phyloP scores from a whole-genome alignment of 1,284 basidiomycete species.

The Tremellales sp. region DNA sequence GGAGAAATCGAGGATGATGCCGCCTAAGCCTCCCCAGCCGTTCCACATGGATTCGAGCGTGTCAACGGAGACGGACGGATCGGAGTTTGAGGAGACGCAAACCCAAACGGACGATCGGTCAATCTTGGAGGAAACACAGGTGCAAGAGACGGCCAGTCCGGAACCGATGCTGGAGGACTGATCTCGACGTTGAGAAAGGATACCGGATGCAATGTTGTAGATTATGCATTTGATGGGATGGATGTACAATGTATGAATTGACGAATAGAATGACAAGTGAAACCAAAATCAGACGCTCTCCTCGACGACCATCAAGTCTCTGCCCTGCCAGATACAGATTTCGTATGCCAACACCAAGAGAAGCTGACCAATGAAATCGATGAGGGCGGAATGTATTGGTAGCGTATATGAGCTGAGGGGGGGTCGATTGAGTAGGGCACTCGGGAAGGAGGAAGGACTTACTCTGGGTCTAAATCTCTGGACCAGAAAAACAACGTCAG shows the following conservation, averaged over 20 bases:
- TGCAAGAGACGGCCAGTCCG: conserved; percentile 19
- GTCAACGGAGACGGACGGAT: conserved; percentile 17
- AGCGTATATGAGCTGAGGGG: conserved; percentile 68
- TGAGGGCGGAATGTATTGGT: conserved; percentile 81
- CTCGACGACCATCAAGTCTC: no score
- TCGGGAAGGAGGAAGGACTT: conserved; percentile 16
- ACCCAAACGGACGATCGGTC: conserved; percentile 9
- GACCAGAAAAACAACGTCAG: conserved; percentile 81
- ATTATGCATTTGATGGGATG: no score
- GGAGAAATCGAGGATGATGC: conserved; percentile 27
- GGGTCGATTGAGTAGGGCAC: background rate
- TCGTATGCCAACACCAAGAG: conserved; percentile 59
- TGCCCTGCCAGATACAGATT: conserved; percentile 44
- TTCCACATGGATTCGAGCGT: conserved; percentile 7
- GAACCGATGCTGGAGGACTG: conserved; percentile 16
- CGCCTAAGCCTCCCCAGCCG: conserved; percentile 8
- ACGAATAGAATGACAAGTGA: no score
- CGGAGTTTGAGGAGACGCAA: conserved; percentile 21
- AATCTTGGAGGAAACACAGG: conserved; percentile 30
- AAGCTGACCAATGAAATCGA: conserved; percentile 87
- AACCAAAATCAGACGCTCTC: no score
- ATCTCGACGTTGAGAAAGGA: no score
- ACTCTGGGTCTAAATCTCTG: conserved; percentile 77
- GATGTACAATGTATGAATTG: no score
- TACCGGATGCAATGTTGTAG: conserved; percentile 2